phyloP scores from a whole-genome alignment of 2,329 filamentous ascomycete species.

The Phoma herbarum region DNA sequence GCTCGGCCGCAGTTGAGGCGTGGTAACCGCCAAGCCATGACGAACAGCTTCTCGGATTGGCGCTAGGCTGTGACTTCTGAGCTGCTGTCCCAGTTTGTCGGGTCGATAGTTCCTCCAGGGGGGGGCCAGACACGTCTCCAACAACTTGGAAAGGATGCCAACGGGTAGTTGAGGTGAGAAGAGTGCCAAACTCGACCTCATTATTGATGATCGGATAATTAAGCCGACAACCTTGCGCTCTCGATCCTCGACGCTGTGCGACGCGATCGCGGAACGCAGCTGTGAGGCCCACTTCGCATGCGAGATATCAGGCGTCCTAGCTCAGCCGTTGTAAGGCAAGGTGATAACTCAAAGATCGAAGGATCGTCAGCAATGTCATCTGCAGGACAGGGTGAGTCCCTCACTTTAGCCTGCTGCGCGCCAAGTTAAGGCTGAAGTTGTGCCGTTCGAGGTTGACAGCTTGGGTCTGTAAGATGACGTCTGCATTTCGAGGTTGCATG shows the following conservation, averaged over 20 bases:
- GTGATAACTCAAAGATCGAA: not conserved
- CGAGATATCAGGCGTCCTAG: not conserved
- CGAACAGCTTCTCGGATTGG: constrained; percentile 17
- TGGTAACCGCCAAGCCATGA: constrained; percentile 15
- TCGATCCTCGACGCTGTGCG: not conserved
- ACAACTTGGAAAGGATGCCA: not conserved
- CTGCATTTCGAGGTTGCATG: not conserved
- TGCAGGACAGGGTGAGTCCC: not conserved
- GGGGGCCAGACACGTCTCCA: constrained; percentile 6
- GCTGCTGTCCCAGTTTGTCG: constrained; percentile 9
- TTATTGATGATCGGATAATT: not conserved
- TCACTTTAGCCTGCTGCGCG: constrained; percentile 4
- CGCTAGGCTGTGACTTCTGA: constrained; percentile 8
- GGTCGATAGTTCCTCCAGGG: constrained; percentile 4
- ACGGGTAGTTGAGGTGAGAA: not conserved
- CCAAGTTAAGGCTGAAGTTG: constrained; percentile 15
- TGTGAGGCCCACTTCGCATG: constrained; percentile 5
- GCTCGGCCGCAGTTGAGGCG: constrained; percentile 12
- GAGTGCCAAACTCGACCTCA: not conserved
- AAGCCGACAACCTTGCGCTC: not conserved
- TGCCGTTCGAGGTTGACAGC: constrained; percentile 12
- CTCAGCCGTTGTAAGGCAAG: not conserved
- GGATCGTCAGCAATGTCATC: not conserved
- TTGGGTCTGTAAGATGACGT: constrained; percentile 3
- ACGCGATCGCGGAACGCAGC: not conserved